Evolutionary conservation across 768 basidiomycete species (phyloP).

Genomic region (Suillus weaverae): DNA sequence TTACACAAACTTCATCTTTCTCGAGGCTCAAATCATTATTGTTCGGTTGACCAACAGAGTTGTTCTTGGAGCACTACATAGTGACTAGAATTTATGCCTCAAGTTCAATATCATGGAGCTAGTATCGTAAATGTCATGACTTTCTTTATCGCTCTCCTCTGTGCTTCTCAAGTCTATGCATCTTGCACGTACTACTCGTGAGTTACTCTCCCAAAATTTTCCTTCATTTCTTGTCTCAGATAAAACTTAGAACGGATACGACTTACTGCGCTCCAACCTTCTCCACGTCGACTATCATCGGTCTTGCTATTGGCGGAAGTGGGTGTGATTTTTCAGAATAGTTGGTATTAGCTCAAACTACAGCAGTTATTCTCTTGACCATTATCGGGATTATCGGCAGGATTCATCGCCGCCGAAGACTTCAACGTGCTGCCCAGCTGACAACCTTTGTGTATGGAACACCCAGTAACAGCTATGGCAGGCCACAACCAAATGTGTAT

Average conservation of each 20-base stretch:
- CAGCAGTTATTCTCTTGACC: not conserved
- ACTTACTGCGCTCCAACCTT: not conserved
- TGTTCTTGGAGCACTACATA: not conserved
- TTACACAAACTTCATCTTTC: not conserved
- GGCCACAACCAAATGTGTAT: not conserved
- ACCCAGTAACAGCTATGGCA: not conserved
- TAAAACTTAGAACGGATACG: not conserved
- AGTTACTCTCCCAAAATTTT: not conserved
- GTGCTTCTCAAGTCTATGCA: constrained; percentile 2
- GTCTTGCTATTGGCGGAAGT: not conserved
- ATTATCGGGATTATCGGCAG: not conserved
- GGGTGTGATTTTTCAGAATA: not conserved
- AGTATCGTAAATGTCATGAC: not conserved
- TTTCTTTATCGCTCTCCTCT: not conserved
- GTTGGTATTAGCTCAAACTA: not conserved
- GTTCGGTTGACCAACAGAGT: not conserved
- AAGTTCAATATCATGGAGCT: not conserved
- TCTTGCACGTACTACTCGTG: not conserved
- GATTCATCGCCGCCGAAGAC: not conserved
- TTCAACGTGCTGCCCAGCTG: not conserved
- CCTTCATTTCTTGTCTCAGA: not conserved
- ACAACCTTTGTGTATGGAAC: not conserved
- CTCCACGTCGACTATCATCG: not conserved
- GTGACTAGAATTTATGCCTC: not conserved
- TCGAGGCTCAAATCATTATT: not conserved